Conservation (phyloP, 1,284 basidiomycete genomes). For the Ustilago trichophora region DNA sequence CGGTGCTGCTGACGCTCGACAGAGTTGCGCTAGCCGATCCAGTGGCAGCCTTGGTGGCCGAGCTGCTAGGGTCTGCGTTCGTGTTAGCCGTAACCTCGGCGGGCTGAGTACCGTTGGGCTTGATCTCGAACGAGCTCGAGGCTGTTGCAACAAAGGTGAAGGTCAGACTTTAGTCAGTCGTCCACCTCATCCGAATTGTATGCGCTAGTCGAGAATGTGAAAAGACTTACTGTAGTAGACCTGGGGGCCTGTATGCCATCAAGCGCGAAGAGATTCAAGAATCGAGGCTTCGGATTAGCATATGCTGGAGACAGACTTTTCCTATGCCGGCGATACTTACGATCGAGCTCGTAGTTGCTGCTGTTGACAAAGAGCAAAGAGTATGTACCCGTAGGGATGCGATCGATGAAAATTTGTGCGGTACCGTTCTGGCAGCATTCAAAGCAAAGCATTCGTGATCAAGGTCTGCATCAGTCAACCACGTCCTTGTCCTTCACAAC, state of each 20-base stretch:
- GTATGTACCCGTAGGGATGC: slow-evolving; percentile 47
- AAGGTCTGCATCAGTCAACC: background rate
- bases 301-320: no score
- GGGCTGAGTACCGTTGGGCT: slow-evolving; percentile 48
- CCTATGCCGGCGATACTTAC: no score
- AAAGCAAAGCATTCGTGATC: background rate
- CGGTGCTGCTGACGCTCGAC: slow-evolving; percentile 11
- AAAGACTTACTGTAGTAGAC: slow-evolving; percentile 45
- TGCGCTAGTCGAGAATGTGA: no score
- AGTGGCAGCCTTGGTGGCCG: slow-evolving; percentile 27
- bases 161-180: no score
- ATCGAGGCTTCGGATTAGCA: no score
- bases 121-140: slow-evolving; percentile 38
- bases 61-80: slow-evolving; percentile 37
- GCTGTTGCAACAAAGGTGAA: slow-evolving; percentile 1
- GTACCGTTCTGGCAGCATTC: slow-evolving; percentile 23
- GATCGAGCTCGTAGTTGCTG: slow-evolving; percentile 51
- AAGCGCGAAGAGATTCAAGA: background rate
- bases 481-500: no score
- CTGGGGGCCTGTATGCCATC: slow-evolving; percentile 18
- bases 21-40: slow-evolving; percentile 34
- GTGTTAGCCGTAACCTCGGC: slow-evolving; percentile 47
- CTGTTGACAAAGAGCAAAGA: slow-evolving; percentile 50
- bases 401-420: slow-evolving; percentile 49
- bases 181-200: no score